Conservation (phyloP, 345 rosid genomes). For the Gossypium mustelinum region DNA sequence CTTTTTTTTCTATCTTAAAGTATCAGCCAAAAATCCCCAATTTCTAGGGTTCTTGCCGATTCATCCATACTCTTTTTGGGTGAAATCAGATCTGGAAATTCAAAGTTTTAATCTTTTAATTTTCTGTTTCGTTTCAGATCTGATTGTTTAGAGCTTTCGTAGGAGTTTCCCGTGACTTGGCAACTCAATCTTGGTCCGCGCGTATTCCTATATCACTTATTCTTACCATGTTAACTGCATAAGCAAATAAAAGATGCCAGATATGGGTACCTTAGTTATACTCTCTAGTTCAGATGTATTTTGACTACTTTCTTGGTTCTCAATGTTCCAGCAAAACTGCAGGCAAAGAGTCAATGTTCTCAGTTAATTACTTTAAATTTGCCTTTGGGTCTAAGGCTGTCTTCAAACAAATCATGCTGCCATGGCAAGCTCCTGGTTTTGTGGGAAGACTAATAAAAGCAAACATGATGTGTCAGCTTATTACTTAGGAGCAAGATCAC, state of each 20-base stretch:
- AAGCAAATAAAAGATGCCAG: constrained; percentile 8
- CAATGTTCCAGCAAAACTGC: constrained; percentile 96
- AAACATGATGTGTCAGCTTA: constrained; percentile 52
- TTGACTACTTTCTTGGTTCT: constrained; percentile 76
- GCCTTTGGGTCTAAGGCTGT: constrained; percentile 48
- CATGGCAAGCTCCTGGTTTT: constrained; percentile 71
- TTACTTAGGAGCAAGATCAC: constrained; percentile 36
- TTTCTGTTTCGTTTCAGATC: too few relatives aligned
- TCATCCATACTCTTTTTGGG: too few relatives aligned
- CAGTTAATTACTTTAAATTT: too few relatives aligned
- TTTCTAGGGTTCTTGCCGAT: too few relatives aligned
- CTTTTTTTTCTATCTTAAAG: too few relatives aligned
- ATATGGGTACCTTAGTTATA: constrained; percentile 60
- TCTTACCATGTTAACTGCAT: not conserved
- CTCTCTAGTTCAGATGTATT: constrained; percentile 77
- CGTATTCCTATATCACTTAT: not conserved
- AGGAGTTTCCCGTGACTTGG: too few relatives aligned
- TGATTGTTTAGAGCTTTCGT: too few relatives aligned
- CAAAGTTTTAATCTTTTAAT: too few relatives aligned
- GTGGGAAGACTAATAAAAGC: constrained; percentile 59
- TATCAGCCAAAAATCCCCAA: too few relatives aligned
- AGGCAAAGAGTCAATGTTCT: constrained; percentile 67
- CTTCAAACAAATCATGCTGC: constrained; percentile 93
- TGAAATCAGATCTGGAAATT: too few relatives aligned
- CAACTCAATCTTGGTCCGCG: too few relatives aligned